Conservation (phyloP, 257 asterid species). For the Solanum megistacrolobum region DNA sequence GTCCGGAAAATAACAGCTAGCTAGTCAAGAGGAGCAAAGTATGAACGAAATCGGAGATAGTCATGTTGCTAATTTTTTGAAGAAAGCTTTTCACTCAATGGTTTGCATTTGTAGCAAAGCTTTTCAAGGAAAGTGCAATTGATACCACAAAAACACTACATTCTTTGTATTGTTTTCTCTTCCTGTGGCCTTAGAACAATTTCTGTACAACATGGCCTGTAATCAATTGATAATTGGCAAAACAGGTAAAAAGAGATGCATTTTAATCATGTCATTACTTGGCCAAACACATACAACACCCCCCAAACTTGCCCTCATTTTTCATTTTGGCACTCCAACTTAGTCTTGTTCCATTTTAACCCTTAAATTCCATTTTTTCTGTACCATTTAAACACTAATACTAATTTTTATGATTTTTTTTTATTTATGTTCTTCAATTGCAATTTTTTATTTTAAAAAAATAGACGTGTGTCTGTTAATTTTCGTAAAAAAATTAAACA, state of each 20-base stretch:
- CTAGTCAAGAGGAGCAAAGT: neutral
- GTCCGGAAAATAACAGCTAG: neutral
- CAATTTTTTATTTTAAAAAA: too few relatives aligned
- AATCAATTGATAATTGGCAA: neutral
- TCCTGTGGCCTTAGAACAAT: neutral
- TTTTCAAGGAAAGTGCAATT: neutral
- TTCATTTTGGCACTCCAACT: too few relatives aligned
- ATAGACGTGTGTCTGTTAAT: too few relatives aligned
- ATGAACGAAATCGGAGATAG: neutral
- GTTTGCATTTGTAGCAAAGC: neutral
- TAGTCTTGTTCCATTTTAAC: too few relatives aligned
- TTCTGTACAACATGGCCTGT: neutral
- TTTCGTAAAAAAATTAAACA: too few relatives aligned
- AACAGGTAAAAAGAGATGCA: neutral
- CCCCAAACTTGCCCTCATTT: too few relatives aligned
- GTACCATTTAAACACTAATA: too few relatives aligned
- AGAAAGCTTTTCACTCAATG: neutral
- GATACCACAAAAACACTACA: neutral
- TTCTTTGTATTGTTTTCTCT: neutral
- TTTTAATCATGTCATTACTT: neutral
- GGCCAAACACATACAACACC: too few relatives aligned
- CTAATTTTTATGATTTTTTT: too few relatives aligned
- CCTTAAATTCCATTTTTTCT: too few relatives aligned
- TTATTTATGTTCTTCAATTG: too few relatives aligned
- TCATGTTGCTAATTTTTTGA: neutral